Evolutionary conservation across 1,139 yeast genomes (phyloP).

Genomic region (Magnusiomyces sp.): DNA sequence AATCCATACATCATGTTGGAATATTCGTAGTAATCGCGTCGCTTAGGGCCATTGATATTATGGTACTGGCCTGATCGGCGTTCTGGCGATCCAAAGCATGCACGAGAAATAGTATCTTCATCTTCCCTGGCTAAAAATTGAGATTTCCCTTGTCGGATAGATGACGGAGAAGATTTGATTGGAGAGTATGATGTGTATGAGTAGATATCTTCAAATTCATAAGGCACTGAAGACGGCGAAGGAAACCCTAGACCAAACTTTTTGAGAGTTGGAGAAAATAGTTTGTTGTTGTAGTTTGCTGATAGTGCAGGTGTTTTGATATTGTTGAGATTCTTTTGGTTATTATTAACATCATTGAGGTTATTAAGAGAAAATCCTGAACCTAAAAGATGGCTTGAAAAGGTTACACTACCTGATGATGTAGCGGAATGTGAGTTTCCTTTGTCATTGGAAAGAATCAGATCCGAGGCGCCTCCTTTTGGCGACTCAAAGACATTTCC

Average conservation of each 20-base stretch:
- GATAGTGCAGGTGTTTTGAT: no score
- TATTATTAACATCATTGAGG: no score
- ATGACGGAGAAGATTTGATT: conserved; percentile 7
- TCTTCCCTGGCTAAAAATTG: conserved; percentile 33
- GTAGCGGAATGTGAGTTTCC: no score
- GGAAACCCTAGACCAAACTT: not conserved
- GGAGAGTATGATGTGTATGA: conserved; percentile 8
- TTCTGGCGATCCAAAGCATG: conserved; percentile 35
- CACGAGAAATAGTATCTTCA: conserved; percentile 45
- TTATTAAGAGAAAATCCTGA: not conserved
- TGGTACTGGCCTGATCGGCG: conserved; percentile 26
- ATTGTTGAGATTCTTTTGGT: no score
- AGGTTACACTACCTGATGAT: no score
- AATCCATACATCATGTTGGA: conserved; percentile 20
- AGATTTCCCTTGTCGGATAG: not conserved
- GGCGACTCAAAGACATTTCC: no score
- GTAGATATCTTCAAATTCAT: conserved; percentile 6
- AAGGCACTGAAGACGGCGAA: not conserved
- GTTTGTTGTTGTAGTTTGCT: not conserved
- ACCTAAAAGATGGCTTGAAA: not conserved
- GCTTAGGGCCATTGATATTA: conserved; percentile 13
- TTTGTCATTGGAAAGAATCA: no score
- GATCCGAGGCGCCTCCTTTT: no score
- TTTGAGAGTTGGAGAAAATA: not conserved
- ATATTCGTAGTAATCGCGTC: conserved; percentile 27